Evolutionary conservation across 2,329 filamentous ascomycete species (phyloP), one percentile per base, ranked within the genome.

Genomic region (Tothia fuscella): DNA sequence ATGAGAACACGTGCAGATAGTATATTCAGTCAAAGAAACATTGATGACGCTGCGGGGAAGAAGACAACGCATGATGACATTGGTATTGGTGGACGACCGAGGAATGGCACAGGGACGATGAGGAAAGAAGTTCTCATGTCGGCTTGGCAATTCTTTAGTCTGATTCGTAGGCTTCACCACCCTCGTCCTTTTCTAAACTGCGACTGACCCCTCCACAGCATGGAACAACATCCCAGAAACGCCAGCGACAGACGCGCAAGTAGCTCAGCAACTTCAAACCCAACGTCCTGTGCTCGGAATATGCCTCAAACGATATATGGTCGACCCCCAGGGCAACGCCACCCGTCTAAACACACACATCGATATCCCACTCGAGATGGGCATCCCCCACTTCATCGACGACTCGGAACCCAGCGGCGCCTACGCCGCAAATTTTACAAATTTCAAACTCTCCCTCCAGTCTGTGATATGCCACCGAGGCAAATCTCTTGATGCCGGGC

Each of bases 131-230:
- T 96, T 12, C 80, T 89, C 45, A 94, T 96, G 67, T 89, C 89
- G 28, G 91, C 91, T 2, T 96, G 88, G 87, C 89, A 95, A 54
- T 94, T 96, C 55, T 96, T 95, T 63, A 86, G 83, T 53, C 67
- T 96, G 20, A 86, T 95, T 52, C 88, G 82, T 87, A 66, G 63
- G 82, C 70, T 30, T 30, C 44, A 48, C 48, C 65, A 3, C 10
- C 4, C 24, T n/a, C n/a, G n/a, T n/a, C n/a, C n/a, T n/a, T n/a
- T n/a, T n/a, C n/a, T n/a, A 67, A 57, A 10, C 35, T 7, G 6
- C 16, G 9, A 21, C 17, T 26, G 17, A n/a, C n/a, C n/a, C n/a
- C n/a, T n/a, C n/a, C n/a, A n/a, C 16, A 26, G n/a, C n/a, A n/a
- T n/a, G 10, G 10, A 10, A 10, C 17, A 10, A 35, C 17, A 35